Evolutionary conservation across 116 monocot genomes (phyloP).

Genomic region (Dioscorea cayenensis): DNA sequence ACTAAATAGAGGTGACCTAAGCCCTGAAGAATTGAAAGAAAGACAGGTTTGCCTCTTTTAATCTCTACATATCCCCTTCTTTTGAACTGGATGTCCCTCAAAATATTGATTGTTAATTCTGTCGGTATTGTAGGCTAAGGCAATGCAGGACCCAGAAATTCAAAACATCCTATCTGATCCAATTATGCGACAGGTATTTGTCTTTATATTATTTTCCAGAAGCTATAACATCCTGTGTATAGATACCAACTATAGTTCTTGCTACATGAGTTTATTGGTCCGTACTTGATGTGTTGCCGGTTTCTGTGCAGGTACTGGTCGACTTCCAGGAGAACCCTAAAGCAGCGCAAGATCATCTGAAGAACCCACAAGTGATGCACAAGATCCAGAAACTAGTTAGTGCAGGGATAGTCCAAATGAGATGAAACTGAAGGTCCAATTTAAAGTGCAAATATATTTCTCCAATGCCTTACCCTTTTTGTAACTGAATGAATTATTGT

Average conservation of each 20-base stretch:
- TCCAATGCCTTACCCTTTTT: too few species aligned
- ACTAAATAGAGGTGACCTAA: conserved; percentile 87
- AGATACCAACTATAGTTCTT: background rate
- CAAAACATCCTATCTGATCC: conserved; percentile 91
- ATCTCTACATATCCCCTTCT: background rate
- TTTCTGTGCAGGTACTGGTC: conserved; percentile 33
- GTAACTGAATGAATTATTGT: too few species aligned
- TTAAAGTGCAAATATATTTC: too few species aligned
- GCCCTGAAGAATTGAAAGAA: conserved; percentile 87
- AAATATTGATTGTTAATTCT: background rate
- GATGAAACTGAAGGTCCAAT: conserved; percentile 13
- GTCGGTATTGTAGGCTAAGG: conserved; percentile 54
- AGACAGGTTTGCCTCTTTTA: conserved; percentile 56
- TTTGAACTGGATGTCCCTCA: too few species aligned
- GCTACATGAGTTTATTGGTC: background rate
- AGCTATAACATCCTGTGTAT: background rate
- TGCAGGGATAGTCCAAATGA: conserved; percentile 79
- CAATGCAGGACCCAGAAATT: conserved; percentile 98
- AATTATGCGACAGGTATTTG: conserved; percentile 85
- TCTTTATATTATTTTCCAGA: background rate
- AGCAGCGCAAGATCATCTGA: conserved; percentile 58
- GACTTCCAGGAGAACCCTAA: conserved; percentile 76
- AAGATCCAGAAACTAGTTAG: conserved; percentile 76
- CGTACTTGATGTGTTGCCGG: background rate
- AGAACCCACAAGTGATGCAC: conserved; percentile 69